Evolutionary conservation across 345 rosid genomes (phyloP), one percentile per base, ranked within the genome.

Genomic region (Raphanus raphanistrum): DNA sequence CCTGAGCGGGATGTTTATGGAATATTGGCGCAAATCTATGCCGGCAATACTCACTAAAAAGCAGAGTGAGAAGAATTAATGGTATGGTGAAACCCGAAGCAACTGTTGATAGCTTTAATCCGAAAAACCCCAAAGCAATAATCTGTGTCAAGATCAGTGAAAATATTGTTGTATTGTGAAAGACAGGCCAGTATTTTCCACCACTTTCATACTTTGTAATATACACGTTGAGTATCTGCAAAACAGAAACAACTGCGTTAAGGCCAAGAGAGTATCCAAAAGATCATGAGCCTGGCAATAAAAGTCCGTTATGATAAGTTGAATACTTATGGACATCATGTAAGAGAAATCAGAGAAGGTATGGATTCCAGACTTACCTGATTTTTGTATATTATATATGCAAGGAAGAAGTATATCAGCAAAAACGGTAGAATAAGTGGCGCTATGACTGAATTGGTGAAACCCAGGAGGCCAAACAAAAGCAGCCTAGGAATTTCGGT

Each of bases 161-260:
- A 82, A 91, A 90, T 79, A 94, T 86, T 59, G 89, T 87, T 52
- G 97, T 85, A 81, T 87, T 94, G 82, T 94, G 97, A 57, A 84
- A 87, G 26, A 93, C 72, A 45, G 98, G 98, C 98, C 98, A 92
- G 63, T 84, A 89, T 52, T 69, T 87, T 67, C 98, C 98, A 41
- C 96, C 89, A 15, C 90, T 87, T 82, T 94, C 94, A 38, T 92
- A 92, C 72, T 82, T 92, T 41, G 82, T 29, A 4, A 86, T 69
- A 63, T 94, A 94, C 25, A 94, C 98, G 6, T 92, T 89, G 66
- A 92, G 83, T 80, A 94, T 86, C 98, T 94, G 93, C 78, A 85
- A 73, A 2, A 32, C 4, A 33, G 21, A 21, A 21, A 21, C 21
- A 21, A 21, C 21, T 21, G 21, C 21, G 21, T 21, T 21, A 21